Percentiles rank a stretch among this genome's conserved stretches.
These are phyloP conservation scores for Herpetomonas samuelpessoai DNA, from an alignment of 208 protist species.

Conservation along the genomic window DNA sequence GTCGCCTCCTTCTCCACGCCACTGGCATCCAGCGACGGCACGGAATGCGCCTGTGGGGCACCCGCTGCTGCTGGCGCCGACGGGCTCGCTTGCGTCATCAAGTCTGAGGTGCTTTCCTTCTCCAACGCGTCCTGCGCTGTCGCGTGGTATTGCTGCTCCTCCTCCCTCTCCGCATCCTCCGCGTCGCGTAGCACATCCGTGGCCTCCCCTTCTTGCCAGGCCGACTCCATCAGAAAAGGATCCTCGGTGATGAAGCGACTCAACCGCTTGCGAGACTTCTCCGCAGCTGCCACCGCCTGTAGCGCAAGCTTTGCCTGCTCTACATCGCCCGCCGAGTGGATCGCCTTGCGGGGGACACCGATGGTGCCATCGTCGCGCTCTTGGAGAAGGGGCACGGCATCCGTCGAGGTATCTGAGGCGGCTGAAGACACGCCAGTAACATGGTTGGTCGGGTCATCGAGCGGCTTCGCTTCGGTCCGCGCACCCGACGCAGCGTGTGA, in stretches of 20 bases:
- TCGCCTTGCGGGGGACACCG: slow-evolving; percentile 26
- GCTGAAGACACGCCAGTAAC: neutral
- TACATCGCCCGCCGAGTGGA: slow-evolving; percentile 34
- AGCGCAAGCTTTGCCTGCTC: slow-evolving; percentile 38
- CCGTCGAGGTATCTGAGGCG: slow-evolving; percentile 5
- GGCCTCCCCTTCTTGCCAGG: slow-evolving; percentile 18
- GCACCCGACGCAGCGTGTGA: neutral
- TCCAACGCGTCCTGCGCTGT: neutral
- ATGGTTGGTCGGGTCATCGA: neutral
- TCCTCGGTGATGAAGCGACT: slow-evolving; percentile 17
- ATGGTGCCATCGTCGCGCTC: slow-evolving; percentile 25
- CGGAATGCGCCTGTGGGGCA: too few species aligned
- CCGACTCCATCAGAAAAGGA: slow-evolving; percentile 21
- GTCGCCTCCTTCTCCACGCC: neutral
- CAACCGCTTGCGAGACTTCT: slow-evolving; percentile 29
- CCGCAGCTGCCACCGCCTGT: slow-evolving; percentile 32
- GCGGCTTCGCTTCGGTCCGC: neutral
- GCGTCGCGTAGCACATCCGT: slow-evolving; percentile 5
- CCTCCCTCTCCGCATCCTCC: slow-evolving; percentile 4
- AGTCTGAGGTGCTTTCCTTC: neutral
- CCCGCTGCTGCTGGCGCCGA: neutral
- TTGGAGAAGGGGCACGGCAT: slow-evolving; percentile 22
- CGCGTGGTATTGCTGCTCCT: neutral
- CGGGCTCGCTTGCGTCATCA: too few species aligned
- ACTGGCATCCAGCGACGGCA: too few species aligned